A percentile compares a stretch with the other conserved stretches of the same genome.
Evolutionary conservation across 129 eudicot genomes (phyloP).

Genomic region (Flaveria bidentis): DNA sequence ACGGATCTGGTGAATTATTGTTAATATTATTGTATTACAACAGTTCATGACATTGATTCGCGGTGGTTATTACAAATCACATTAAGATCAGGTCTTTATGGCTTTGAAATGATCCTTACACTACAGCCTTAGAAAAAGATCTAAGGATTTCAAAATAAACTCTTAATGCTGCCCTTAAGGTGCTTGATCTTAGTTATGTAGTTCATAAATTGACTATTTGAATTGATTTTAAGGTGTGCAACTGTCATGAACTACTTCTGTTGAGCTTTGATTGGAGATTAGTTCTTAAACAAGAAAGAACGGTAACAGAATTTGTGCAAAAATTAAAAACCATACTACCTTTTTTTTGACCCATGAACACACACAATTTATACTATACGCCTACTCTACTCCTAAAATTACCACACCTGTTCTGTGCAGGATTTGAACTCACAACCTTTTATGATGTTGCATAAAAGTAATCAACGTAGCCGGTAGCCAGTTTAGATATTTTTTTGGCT

Average conservation of each 20-base stretch:
- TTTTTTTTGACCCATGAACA: neutral
- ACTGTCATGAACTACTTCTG: neutral
- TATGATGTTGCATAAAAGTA: constrained; percentile 6
- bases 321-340: neutral
- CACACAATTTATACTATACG: no score
- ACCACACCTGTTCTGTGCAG: no score
- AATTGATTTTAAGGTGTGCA: neutral
- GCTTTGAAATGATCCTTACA: constrained; percentile 5
- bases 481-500: constrained; percentile 18
- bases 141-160: constrained; percentile 19
- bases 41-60: no score
- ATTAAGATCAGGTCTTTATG: constrained; percentile 15
- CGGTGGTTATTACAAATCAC: constrained; percentile 4
- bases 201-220: constrained; percentile 1
- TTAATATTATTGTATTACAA: no score
- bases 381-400: no score
- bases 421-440: no score
- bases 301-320: neutral
- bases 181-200: constrained; percentile 3
- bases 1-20: constrained; percentile 30
- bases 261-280: constrained; percentile 18
- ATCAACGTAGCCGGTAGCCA: neutral
- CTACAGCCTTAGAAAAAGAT: constrained; percentile 14
- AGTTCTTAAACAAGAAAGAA: neutral
- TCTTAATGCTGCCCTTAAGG: neutral